Percentiles rank a stretch among this genome's conserved stretches.
These are phyloP conservation scores for Hymenoscyphus fraxineus DNA, from an alignment of 2,329 filamentous ascomycete genomes.

Conservation along the genomic window DNA sequence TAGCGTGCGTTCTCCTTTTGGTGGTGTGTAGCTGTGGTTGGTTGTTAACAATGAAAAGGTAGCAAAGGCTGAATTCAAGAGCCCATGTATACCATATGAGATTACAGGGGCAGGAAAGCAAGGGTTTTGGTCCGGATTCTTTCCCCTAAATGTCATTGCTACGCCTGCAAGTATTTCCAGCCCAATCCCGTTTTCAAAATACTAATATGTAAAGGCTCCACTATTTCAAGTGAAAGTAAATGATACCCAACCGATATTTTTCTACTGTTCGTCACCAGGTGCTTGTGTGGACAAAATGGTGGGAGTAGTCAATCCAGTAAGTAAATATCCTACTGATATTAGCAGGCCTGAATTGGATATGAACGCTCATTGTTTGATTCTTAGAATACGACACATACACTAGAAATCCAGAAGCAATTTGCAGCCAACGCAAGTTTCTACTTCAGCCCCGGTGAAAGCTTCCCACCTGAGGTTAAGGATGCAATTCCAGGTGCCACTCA, in stretches of 20 bases:
- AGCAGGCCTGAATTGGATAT: neutral
- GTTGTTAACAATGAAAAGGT: constrained; percentile 41
- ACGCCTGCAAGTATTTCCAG: constrained; percentile 38
- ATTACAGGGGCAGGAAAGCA: constrained; percentile 44
- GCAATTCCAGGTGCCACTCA: constrained; percentile 15
- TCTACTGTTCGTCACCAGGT: constrained; percentile 64
- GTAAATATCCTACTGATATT: neutral
- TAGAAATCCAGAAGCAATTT: constrained; percentile 22
- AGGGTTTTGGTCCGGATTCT: constrained; percentile 35
- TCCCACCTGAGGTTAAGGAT: constrained; percentile 20
- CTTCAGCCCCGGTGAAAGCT: constrained; percentile 26
- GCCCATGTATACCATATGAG: constrained; percentile 61
- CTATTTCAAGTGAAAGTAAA: constrained; percentile 50
- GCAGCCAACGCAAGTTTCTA: constrained; percentile 21
- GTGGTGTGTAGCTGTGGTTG: neutral
- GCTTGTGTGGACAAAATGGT: constrained; percentile 71
- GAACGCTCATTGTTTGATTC: neutral
- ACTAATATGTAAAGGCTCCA: constrained; percentile 32
- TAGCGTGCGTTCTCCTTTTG: constrained; percentile 4
- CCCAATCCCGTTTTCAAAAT: neutral
- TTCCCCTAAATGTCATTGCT: constrained; percentile 41
- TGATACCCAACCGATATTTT: constrained; percentile 61
- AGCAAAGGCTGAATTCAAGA: constrained; percentile 51
- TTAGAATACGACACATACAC: constrained; percentile 27
- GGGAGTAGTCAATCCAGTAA: constrained; percentile 70